phyloP scores from a whole-genome alignment of 1,284 basidiomycete genomes.

The Papiliotrema terrestris region DNA sequence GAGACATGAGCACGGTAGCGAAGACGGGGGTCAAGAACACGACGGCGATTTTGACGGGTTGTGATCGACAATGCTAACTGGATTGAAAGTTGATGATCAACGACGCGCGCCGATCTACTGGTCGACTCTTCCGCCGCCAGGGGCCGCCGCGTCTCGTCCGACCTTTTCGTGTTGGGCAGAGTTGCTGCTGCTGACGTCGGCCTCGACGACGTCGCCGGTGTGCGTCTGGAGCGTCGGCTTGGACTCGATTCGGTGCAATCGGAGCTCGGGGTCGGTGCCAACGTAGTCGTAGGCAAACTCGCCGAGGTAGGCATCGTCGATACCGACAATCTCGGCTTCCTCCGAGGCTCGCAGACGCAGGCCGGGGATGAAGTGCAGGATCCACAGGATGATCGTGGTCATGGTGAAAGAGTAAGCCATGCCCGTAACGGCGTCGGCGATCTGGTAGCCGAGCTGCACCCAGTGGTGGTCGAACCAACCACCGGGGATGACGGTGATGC shows the following conservation, averaged over 20 bases:
- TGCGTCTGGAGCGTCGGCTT: slow-evolving; percentile 14
- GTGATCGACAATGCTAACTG: no score
- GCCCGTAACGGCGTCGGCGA: slow-evolving; percentile 54
- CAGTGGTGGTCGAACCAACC: slow-evolving; percentile 81
- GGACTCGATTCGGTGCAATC: slow-evolving; percentile 41
- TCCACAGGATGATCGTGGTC: slow-evolving; percentile 83
- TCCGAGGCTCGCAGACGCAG: slow-evolving; percentile 73
- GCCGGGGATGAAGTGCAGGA: slow-evolving; percentile 88
- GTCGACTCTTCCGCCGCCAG: slow-evolving; percentile 28
- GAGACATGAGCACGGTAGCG: no score
- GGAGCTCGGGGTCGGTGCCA: slow-evolving; percentile 60
- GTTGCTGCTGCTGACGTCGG: not conserved
- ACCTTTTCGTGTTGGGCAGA: slow-evolving; percentile 5
- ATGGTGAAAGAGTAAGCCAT: slow-evolving; percentile 75
- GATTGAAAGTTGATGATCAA: no score
- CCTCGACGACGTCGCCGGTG: slow-evolving; percentile 23
- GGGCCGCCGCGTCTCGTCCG: slow-evolving; percentile 3
- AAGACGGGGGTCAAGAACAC: no score
- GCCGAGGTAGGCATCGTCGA: slow-evolving; percentile 91
- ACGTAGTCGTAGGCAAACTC: slow-evolving; percentile 88
- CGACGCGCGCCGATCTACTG: not conserved
- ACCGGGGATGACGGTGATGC: slow-evolving; percentile 65
- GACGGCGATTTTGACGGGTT: not conserved
- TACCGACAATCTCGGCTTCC: slow-evolving; percentile 84
- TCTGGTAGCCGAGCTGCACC: slow-evolving; percentile 78